phyloP scores from a whole-genome alignment of 2,329 filamentous ascomycete species.

The Xylaria sp. region DNA sequence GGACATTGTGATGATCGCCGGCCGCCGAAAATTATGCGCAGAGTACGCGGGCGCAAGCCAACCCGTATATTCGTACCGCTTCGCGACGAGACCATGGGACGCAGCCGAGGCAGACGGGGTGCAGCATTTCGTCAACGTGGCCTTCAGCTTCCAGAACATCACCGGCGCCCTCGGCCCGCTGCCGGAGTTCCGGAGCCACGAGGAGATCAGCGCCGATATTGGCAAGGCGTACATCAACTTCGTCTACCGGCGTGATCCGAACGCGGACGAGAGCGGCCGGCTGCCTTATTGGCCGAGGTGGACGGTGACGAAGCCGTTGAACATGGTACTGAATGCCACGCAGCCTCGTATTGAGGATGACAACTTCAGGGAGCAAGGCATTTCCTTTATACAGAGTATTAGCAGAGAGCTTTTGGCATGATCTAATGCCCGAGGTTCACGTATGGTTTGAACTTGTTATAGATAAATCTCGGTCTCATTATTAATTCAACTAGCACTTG shows the following conservation, averaged over 20 bases:
- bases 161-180: conserved; percentile 56
- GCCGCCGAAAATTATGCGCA: conserved; percentile 46
- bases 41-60: background rate
- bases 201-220: conserved; percentile 49
- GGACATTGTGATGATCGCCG: conserved; percentile 59
- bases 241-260: conserved; percentile 56
- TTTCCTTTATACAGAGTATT: background rate
- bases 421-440: background rate
- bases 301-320: background rate
- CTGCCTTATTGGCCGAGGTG: background rate
- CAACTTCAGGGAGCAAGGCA: background rate
- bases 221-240: conserved; percentile 57
- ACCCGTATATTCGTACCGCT: conserved; percentile 46
- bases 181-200: conserved; percentile 53
- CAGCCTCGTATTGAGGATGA: background rate
- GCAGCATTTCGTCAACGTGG: conserved; percentile 59
- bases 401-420: conserved; percentile 2
- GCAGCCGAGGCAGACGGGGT: conserved; percentile 52
- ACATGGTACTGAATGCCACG: background rate
- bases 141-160: conserved; percentile 62
- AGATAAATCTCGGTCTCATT: background rate
- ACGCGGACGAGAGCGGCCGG: conserved; percentile 37
- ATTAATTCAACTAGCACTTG: background rate
- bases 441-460: background rate
- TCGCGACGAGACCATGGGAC: conserved; percentile 57